Percentiles rank a stretch among this genome's conserved stretches.
Evolutionary conservation across 257 asterid genomes (phyloP).

Genomic region (Solanum stenotomum): DNA sequence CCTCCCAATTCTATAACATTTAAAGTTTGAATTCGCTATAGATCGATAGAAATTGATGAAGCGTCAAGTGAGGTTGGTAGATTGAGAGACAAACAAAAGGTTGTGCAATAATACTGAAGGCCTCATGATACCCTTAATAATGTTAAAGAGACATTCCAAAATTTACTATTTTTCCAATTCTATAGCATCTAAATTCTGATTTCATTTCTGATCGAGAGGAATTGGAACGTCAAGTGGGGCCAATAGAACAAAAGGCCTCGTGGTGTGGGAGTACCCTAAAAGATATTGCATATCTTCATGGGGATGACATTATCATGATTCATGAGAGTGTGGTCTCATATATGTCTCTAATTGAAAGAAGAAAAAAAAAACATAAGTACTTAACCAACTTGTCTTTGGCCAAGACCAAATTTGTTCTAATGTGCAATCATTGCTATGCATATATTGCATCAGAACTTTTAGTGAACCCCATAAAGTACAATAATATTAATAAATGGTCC

Average conservation of each 20-base stretch:
- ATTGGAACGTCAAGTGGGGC: not conserved
- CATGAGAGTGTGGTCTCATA: constrained; percentile 4
- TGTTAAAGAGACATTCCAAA: not conserved
- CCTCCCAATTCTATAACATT: no score
- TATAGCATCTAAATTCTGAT: not conserved
- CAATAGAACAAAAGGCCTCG: not conserved
- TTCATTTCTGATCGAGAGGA: no score
- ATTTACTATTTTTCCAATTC: not conserved
- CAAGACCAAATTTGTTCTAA: not conserved
- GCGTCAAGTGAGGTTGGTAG: no score
- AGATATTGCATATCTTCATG: constrained; percentile 10
- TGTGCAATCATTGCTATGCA: not conserved
- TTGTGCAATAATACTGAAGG: not conserved
- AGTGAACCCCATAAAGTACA: constrained; percentile 4
- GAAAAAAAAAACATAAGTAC: not conserved
- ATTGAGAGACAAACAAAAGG: not conserved
- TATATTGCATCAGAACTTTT: not conserved
- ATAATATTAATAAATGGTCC: not conserved
- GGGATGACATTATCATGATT: constrained; percentile 4
- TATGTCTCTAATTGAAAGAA: not conserved
- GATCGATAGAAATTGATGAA: no score
- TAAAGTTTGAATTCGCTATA: no score
- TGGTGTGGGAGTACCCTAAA: constrained; percentile 1
- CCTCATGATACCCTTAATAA: not conserved
- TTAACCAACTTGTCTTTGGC: not conserved